Percentiles rank a stretch among this genome's conserved stretches.
Evolutionary conservation across 106 monocot genomes (phyloP).

Genomic region (Allium cepa): DNA sequence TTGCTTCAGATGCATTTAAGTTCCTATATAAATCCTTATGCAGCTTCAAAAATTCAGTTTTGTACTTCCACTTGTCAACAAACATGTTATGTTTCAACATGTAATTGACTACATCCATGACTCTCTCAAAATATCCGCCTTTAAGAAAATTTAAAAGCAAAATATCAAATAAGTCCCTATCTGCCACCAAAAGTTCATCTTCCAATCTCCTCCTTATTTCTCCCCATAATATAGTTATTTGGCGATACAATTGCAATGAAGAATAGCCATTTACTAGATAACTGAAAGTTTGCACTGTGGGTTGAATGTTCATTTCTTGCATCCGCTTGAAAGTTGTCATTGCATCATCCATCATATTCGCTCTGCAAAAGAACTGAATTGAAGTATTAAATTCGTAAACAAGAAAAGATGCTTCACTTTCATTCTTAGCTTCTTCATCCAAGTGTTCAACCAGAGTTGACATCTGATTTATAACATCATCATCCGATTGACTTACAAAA

Average conservation of each 20-base stretch:
- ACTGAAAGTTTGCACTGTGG: constrained; percentile 53
- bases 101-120: constrained; percentile 58
- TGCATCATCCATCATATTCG: constrained; percentile 91
- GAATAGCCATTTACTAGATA: constrained; percentile 73
- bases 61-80: constrained; percentile 78
- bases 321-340: constrained; percentile 58
- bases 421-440: constrained; percentile 28
- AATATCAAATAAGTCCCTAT: constrained; percentile 67
- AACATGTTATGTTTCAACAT: constrained; percentile 52
- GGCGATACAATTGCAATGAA: constrained; percentile 70
- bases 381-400: constrained; percentile 69
- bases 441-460: constrained; percentile 22
- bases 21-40: constrained; percentile 68
- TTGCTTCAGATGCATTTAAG: constrained; percentile 44
- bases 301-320: constrained; percentile 45
- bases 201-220: constrained; percentile 70
- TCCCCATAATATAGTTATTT: constrained; percentile 87
- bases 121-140: constrained; percentile 90
- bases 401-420: constrained; percentile 12
- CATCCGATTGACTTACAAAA: not conserved
- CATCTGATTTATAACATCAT: not conserved
- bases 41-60: constrained; percentile 65
- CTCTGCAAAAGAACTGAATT: constrained; percentile 78
- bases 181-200: constrained; percentile 27
- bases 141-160: constrained; percentile 75